Percentiles rank a stretch among this genome's conserved stretches.
These are phyloP conservation scores for Bisporella sp. DNA, from an alignment of 2,329 filamentous ascomycete species.

Conservation along the genomic window DNA sequence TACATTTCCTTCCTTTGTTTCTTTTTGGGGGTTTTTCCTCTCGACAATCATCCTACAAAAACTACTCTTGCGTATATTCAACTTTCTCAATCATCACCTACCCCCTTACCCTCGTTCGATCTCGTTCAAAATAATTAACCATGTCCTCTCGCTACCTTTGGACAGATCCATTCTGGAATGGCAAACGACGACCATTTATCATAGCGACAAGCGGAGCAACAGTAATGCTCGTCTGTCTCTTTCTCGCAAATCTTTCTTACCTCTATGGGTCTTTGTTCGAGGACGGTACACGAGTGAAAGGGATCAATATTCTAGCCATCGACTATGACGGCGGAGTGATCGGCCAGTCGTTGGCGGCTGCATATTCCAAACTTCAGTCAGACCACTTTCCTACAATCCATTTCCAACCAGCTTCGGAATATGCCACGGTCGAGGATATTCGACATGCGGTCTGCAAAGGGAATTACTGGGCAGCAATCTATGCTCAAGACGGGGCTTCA, in stretches of 20 bases:
- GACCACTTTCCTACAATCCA: conserved; percentile 26
- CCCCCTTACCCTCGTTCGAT: too few species aligned
- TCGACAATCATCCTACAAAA: too few species aligned
- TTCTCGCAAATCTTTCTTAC: conserved; percentile 16
- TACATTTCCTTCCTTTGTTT: too few species aligned
- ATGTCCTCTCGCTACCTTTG: too few species aligned
- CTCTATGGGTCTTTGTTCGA: conserved; percentile 27
- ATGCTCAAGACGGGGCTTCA: conserved; percentile 27
- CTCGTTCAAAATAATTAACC: too few species aligned
- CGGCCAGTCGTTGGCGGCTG: conserved; percentile 26
- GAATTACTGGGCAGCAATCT: conserved; percentile 32
- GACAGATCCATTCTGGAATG: too few species aligned
- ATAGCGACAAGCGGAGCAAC: too few species aligned
- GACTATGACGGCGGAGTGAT: conserved; percentile 51
- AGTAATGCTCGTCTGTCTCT: conserved; percentile 4
- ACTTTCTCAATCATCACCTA: too few species aligned
- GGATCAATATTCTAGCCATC: conserved; percentile 49
- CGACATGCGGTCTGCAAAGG: conserved; percentile 28
- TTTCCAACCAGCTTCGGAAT: conserved; percentile 19
- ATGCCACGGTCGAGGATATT: conserved; percentile 20
- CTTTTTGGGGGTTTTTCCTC: too few species aligned
- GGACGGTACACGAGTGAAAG: conserved; percentile 25
- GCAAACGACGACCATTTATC: too few species aligned
- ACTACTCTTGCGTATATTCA: too few species aligned
- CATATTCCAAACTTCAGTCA: conserved; percentile 24